Evolutionary conservation across 495 filamentous ascomycete genomes (phyloP).

Genomic region (Cairneyella variabilis): DNA sequence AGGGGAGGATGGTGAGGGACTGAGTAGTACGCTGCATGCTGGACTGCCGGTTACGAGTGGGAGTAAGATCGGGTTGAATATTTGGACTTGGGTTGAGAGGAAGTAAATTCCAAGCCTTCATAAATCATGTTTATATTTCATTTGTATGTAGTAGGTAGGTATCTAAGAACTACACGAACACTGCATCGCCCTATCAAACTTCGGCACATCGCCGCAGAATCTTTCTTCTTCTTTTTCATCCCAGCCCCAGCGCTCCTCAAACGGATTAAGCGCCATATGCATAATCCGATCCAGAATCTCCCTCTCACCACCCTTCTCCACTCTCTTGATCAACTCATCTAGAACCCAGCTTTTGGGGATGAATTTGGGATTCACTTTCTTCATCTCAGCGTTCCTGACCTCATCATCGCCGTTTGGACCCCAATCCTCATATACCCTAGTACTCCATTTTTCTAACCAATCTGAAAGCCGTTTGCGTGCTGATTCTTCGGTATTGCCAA

Average conservation of each 20-base stretch:
- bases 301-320: constrained; percentile 79
- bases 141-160: too few species aligned
- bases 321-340: constrained; percentile 84
- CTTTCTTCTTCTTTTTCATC: constrained; percentile 71
- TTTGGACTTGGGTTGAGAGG: constrained; percentile 35
- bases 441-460: constrained; percentile 74
- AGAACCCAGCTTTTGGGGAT: constrained; percentile 86
- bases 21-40: constrained; percentile 44
- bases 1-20: constrained; percentile 41
- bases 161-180: constrained; percentile 78
- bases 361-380: constrained; percentile 85
- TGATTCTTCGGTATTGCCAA: constrained; percentile 47
- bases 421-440: constrained; percentile 71
- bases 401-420: constrained; percentile 45
- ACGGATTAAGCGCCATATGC: constrained; percentile 77
- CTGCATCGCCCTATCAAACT: constrained; percentile 71
- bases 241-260: constrained; percentile 76
- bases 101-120: too few species aligned
- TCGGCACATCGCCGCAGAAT: constrained; percentile 86
- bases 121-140: too few species aligned
- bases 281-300: constrained; percentile 71
- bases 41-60: constrained; percentile 44
- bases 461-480: constrained; percentile 60
- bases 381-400: constrained; percentile 69
- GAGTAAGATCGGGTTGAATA: constrained; percentile 53